Percentiles rank a stretch among this genome's conserved stretches.
phyloP scores from a whole-genome alignment of 1,284 basidiomycete species.

The Cutaneotrichosporon sp. region DNA sequence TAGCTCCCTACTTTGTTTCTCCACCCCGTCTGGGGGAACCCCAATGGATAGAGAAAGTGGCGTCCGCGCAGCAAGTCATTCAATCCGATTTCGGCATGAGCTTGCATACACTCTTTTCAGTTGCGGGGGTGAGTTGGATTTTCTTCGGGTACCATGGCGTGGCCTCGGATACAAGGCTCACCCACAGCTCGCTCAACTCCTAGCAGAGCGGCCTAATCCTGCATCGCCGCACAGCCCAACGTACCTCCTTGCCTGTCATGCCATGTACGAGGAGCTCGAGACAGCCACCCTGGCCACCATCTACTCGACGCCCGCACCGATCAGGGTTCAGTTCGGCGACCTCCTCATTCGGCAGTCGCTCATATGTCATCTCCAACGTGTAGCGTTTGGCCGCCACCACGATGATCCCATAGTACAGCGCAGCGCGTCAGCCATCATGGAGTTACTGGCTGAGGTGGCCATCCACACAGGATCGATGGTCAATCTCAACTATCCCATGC shows the following conservation, averaged over 20 bases:
- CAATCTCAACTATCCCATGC: conserved; percentile 16
- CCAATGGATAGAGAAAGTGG: conserved; percentile 13
- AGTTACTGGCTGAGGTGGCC: conserved; percentile 14
- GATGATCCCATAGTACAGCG: conserved; percentile 7
- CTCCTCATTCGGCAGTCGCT: conserved; percentile 13
- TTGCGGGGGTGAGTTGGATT: conserved; percentile 5
- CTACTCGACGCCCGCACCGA: conserved; percentile 13
- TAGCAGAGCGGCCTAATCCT: conserved; percentile 8
- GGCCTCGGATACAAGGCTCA: not conserved
- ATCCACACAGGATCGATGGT: conserved; percentile 15
- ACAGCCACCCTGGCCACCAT: conserved; percentile 9
- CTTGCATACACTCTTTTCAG: conserved; percentile 9
- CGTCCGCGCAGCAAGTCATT: conserved; percentile 14
- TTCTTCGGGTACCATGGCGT: too few relatives aligned
- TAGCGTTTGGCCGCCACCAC: conserved; percentile 5
- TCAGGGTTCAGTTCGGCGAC: conserved; percentile 17
- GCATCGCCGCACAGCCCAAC: not conserved
- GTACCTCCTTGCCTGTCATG: conserved; percentile 6
- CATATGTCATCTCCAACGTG: conserved; percentile 10
- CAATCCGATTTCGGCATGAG: conserved; percentile 15
- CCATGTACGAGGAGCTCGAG: conserved; percentile 15
- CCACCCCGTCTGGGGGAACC: not conserved
- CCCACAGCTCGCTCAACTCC: conserved; percentile 11
- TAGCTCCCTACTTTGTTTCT: conserved; percentile 7
- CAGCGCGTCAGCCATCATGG: conserved; percentile 11